A percentile compares a stretch with the other conserved stretches of the same genome.
phyloP scores from a whole-genome alignment of 164 flowering plant species.

The Berberis thunbergii region DNA sequence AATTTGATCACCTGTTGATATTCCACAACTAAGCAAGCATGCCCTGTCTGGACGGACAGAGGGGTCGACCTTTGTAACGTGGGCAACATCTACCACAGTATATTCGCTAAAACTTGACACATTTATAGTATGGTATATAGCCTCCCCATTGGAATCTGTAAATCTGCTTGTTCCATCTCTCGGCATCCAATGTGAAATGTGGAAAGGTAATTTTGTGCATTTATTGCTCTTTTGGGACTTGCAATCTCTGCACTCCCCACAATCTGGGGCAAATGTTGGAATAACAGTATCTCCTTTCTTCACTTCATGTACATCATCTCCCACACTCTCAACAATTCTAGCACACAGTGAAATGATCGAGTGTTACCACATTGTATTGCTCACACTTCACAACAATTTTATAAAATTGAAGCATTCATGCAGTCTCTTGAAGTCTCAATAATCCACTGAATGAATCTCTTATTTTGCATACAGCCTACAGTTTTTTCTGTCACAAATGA shows the following conservation, averaged over 20 bases:
- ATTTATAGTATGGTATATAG: conserved; percentile 28
- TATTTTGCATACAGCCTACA: too few relatives aligned
- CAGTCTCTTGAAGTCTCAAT: too few relatives aligned
- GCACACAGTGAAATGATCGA: not conserved
- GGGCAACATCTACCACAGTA: conserved; percentile 46
- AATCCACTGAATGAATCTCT: too few relatives aligned
- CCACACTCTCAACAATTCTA: conserved; percentile 67
- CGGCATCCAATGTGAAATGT: conserved; percentile 19
- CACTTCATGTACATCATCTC: conserved; percentile 45
- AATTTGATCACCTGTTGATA: conserved; percentile 35
- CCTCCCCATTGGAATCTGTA: conserved; percentile 32
- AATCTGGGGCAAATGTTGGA: conserved; percentile 43
- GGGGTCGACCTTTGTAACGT: conserved; percentile 31
- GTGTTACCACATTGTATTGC: not conserved
- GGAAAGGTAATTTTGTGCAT: conserved; percentile 25
- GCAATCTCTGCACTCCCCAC: conserved; percentile 54
- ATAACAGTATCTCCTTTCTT: conserved; percentile 51
- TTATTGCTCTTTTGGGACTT: conserved; percentile 36
- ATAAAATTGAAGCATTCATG: too few relatives aligned
- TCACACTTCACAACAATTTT: too few relatives aligned
- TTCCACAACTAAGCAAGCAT: conserved; percentile 60
- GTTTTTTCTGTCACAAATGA: too few relatives aligned
- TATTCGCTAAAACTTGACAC: conserved; percentile 58
- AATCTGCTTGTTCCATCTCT: conserved; percentile 46
- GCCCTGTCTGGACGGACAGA: conserved; percentile 41